These are phyloP conservation scores for Hypoxylon sp. DNA, from an alignment of 2,329 filamentous ascomycete species.

Conservation along the genomic window DNA sequence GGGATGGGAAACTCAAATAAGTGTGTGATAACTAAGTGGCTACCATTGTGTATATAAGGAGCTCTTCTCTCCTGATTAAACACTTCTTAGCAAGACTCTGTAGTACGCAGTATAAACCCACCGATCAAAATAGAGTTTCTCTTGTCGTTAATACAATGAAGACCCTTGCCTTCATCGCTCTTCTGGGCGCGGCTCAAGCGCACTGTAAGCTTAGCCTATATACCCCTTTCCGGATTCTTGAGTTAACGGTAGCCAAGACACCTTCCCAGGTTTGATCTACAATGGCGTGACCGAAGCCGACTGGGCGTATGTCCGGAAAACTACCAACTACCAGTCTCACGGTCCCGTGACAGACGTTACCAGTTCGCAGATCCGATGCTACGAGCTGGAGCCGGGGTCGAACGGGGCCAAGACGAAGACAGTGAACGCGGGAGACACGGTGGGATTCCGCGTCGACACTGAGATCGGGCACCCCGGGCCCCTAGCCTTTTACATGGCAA, in stretches of 20 bases:
- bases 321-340: conserved; percentile 56
- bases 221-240: neutral
- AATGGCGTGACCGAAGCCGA: conserved; percentile 48
- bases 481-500: conserved; percentile 51
- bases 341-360: conserved; percentile 53
- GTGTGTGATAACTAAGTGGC: neutral
- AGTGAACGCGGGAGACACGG: conserved; percentile 53
- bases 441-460: conserved; percentile 55
- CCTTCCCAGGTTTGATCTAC: conserved; percentile 49
- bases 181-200: conserved; percentile 45
- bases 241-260: conserved; percentile 45
- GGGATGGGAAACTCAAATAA: neutral
- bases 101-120: neutral
- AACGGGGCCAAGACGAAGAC: conserved; percentile 51
- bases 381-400: conserved; percentile 49
- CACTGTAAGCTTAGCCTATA: conserved; percentile 43
- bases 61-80: neutral
- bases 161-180: conserved; percentile 38
- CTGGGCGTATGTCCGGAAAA: conserved; percentile 55
- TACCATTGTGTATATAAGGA: conserved; percentile 5
- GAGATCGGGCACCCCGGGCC: conserved; percentile 51
- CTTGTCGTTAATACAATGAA: conserved; percentile 38
- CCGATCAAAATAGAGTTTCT: neutral
- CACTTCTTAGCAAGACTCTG: neutral
- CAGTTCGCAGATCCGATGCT: conserved; percentile 54